A percentile compares a stretch with the other conserved stretches of the same genome.
phyloP scores from a whole-genome alignment of 805 yeast genomes.

The Spathaspora passalidarum region DNA sequence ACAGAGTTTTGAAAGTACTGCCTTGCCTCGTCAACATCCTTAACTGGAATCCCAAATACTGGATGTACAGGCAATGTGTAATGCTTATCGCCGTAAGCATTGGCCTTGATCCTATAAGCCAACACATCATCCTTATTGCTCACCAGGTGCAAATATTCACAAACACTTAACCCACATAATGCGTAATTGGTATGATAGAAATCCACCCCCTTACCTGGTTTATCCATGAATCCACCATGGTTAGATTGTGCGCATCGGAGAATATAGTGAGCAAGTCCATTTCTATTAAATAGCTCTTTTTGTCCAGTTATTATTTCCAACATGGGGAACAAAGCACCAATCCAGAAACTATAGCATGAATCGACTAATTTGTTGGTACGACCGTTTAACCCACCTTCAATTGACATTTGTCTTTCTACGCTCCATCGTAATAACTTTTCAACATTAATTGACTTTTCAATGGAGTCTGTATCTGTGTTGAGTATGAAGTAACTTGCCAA shows the following conservation, averaged over 20 bases:
- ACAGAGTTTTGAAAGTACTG: not conserved
- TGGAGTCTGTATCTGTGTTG: constrained; percentile 34
- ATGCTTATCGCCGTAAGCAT: constrained; percentile 10
- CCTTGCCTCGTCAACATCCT: constrained; percentile 1
- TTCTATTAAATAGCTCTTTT: constrained; percentile 45
- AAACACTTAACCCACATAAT: constrained; percentile 66
- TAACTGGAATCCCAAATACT: constrained; percentile 24
- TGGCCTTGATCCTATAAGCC: constrained; percentile 17
- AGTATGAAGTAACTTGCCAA: constrained; percentile 55
- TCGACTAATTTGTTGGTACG: constrained; percentile 92
- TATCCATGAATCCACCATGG: constrained; percentile 80
- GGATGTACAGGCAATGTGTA: constrained; percentile 22
- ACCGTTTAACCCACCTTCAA: constrained; percentile 90
- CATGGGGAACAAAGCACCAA: constrained; percentile 72
- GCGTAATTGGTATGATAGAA: constrained; percentile 90
- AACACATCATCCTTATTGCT: constrained; percentile 7
- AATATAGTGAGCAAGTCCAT: constrained; percentile 61
- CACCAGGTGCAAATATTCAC: constrained; percentile 43
- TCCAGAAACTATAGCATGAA: constrained; percentile 96
- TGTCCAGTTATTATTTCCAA: constrained; percentile 47
- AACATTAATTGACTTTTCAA: constrained; percentile 30
- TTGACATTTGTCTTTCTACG: constrained; percentile 57
- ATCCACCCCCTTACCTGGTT: constrained; percentile 79
- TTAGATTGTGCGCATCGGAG: constrained; percentile 69
- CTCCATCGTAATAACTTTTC: constrained; percentile 64